Conservation (phyloP, 345 rosid genomes). For the Xanthoceras sorbifolium region DNA sequence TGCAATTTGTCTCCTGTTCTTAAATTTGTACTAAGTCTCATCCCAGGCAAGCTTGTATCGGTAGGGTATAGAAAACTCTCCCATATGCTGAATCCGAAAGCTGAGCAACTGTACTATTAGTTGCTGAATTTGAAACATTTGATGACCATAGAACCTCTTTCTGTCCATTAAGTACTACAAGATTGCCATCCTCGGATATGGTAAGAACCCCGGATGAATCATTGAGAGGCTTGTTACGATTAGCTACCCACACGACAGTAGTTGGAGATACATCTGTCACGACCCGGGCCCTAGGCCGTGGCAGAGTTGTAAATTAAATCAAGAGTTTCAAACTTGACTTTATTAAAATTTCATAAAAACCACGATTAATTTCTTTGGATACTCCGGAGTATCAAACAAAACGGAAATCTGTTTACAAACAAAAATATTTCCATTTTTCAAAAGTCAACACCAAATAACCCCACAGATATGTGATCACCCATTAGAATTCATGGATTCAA, state of each 20-base stretch:
- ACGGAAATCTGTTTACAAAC: too few relatives aligned
- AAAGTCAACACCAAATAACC: too few relatives aligned
- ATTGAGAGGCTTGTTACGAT: conserved; percentile 29
- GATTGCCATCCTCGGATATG: conserved; percentile 22
- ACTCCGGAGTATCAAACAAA: too few relatives aligned
- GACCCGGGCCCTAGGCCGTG: too few relatives aligned
- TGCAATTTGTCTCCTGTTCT: conserved; percentile 9
- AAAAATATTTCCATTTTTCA: too few relatives aligned
- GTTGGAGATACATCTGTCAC: background rate
- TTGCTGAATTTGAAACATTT: background rate
- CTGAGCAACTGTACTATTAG: background rate
- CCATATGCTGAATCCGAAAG: conserved; percentile 18
- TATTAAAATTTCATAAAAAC: too few relatives aligned
- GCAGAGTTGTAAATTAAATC: too few relatives aligned
- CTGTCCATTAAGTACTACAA: conserved; percentile 17
- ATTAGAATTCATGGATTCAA: too few relatives aligned
- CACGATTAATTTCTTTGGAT: too few relatives aligned
- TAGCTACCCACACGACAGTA: conserved; percentile 38
- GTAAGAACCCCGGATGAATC: conserved; percentile 20
- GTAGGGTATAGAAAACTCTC: conserved; percentile 36
- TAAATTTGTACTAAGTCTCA: conserved; percentile 29
- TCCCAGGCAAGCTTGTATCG: conserved; percentile 30
- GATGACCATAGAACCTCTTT: background rate
- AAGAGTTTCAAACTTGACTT: too few relatives aligned
- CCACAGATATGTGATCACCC: too few relatives aligned